Percentiles rank a stretch among this genome's conserved stretches.
Evolutionary conservation across 2,329 filamentous ascomycete species (phyloP).

Genomic region (Coniochaeta sp.): DNA sequence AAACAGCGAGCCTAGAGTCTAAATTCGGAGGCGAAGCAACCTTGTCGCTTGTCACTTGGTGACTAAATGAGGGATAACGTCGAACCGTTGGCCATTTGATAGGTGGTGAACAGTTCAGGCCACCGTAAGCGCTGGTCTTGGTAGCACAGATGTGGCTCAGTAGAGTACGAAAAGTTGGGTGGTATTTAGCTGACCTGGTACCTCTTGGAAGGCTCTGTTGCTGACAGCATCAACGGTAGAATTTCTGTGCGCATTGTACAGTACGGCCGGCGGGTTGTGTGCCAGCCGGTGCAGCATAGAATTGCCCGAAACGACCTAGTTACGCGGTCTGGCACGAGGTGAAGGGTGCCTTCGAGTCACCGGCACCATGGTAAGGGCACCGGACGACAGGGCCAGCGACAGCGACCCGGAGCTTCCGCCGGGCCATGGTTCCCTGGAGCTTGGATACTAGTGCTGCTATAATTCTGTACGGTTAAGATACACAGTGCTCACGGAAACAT

Average conservation of each 20-base stretch:
- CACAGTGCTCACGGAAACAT: too few relatives aligned
- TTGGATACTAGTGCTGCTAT: not conserved
- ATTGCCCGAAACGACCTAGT: not conserved
- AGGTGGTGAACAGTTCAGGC: not conserved
- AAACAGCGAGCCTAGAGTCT: not conserved
- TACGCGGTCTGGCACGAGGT: too few relatives aligned
- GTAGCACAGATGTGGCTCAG: not conserved
- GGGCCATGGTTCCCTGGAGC: not conserved
- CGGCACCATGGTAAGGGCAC: not conserved
- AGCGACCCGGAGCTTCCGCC: not conserved
- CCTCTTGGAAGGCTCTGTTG: not conserved
- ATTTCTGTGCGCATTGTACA: not conserved
- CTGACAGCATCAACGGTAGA: not conserved
- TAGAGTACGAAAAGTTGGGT: not conserved
- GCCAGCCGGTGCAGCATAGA: not conserved
- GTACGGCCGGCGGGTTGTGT: not conserved
- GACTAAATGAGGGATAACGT: not conserved
- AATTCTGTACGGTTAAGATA: too few relatives aligned
- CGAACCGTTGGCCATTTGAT: not conserved
- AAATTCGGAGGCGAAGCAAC: not conserved
- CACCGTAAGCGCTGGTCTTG: not conserved
- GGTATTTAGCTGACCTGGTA: not conserved
- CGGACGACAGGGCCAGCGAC: not conserved
- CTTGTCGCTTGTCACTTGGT: not conserved
- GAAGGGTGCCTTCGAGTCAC: not conserved